Percentiles rank a stretch among this genome's conserved stretches.
Evolutionary conservation across 805 yeast species (phyloP).

Genomic region (Myxozyma lipomycoides): DNA sequence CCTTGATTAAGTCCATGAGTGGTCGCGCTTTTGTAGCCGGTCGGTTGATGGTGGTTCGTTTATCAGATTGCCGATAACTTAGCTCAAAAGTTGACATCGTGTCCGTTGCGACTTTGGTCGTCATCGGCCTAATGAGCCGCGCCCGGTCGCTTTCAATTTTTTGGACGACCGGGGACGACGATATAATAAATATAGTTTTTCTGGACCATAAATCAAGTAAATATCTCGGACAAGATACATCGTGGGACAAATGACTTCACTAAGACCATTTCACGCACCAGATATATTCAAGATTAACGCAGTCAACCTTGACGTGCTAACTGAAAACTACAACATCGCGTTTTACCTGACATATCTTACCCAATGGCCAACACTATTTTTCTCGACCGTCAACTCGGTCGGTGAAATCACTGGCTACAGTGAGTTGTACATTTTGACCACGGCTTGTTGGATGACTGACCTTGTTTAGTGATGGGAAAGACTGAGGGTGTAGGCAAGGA

Average conservation of each 20-base stretch:
- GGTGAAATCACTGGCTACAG: constrained; percentile 44
- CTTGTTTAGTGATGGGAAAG: constrained; percentile 84
- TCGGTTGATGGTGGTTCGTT: too few relatives aligned
- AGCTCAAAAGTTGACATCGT: too few relatives aligned
- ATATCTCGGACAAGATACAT: too few relatives aligned
- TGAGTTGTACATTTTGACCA: constrained; percentile 1
- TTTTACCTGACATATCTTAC: constrained; percentile 81
- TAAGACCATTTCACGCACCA: constrained; percentile 81
- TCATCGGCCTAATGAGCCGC: too few relatives aligned
- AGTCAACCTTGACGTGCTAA: constrained; percentile 80
- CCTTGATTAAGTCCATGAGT: background rate
- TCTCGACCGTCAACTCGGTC: constrained; percentile 52
- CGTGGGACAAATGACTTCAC: constrained; percentile 87
- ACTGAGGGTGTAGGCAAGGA: constrained; percentile 80
- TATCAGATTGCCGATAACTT: too few relatives aligned
- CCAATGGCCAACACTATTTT: constrained; percentile 85
- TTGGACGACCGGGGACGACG: too few relatives aligned
- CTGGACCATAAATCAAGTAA: too few relatives aligned
- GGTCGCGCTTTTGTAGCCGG: too few relatives aligned
- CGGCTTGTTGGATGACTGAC: background rate
- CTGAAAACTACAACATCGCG: constrained; percentile 83
- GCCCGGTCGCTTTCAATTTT: too few relatives aligned
- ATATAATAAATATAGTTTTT: too few relatives aligned
- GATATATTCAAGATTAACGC: constrained; percentile 71
- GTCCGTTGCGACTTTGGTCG: too few relatives aligned